Evolutionary conservation across 139 green algal genomes (phyloP).

Genomic region (Closterium sp.): DNA sequence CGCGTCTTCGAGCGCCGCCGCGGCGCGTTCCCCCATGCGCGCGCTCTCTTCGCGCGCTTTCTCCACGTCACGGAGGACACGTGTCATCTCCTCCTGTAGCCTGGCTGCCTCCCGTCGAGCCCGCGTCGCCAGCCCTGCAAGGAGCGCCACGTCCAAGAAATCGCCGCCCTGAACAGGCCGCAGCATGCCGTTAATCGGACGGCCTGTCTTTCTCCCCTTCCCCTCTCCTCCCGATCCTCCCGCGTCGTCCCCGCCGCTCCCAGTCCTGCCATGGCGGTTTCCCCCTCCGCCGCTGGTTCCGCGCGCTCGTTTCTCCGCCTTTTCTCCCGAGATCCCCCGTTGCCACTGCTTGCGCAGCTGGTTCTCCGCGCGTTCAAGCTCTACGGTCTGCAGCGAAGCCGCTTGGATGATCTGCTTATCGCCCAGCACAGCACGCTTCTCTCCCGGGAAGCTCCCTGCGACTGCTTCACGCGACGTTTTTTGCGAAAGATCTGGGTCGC

Average conservation of each 20-base stretch:
- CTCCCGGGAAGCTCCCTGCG: not conserved
- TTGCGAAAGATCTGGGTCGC: not conserved
- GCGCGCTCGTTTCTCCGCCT: not conserved
- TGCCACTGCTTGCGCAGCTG: not conserved
- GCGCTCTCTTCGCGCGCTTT: not conserved
- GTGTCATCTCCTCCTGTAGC: not conserved
- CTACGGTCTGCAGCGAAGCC: not conserved
- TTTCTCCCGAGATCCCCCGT: not conserved
- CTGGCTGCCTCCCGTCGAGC: not conserved
- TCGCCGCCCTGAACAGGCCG: not conserved
- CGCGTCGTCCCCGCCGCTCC: not conserved
- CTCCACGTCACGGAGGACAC: not conserved
- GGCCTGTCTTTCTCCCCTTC: not conserved
- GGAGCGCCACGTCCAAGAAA: not conserved
- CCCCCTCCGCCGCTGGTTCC: not conserved
- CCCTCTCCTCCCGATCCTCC: too few species aligned
- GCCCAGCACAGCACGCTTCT: not conserved
- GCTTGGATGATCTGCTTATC: not conserved
- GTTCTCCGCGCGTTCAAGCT: not conserved
- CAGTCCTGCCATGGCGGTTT: not conserved
- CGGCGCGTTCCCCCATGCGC: not conserved
- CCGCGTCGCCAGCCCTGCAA: not conserved
- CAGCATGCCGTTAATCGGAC: not conserved
- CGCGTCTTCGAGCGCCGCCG: not conserved
- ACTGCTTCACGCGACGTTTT: not conserved